phyloP scores from a whole-genome alignment of 768 basidiomycete species.

The Termitomyces bulborhizus region DNA sequence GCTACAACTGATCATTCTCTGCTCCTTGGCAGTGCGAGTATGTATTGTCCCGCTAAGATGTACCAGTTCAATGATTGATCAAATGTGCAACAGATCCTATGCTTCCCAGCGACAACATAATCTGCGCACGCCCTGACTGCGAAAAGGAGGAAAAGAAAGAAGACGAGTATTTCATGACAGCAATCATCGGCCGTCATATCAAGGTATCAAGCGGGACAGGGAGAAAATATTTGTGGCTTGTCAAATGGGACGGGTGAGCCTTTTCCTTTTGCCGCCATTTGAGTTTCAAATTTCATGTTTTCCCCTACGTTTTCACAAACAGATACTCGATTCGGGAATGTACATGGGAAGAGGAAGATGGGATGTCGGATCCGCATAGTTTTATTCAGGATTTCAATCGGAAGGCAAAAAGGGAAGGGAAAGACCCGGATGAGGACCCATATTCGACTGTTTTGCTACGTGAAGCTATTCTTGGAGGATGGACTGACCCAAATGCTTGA shows the following conservation, averaged over 20 bases:
- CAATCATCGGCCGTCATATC: conserved; percentile 26
- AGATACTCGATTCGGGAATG: conserved; percentile 28
- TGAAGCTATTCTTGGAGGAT: conserved; percentile 27
- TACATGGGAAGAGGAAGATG: conserved; percentile 29
- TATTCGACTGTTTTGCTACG: conserved; percentile 21
- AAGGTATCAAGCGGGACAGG: conserved; percentile 19
- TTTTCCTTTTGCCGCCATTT: no score
- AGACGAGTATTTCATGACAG: conserved; percentile 25
- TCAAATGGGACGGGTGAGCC: conserved; percentile 35
- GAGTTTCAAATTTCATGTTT: neutral
- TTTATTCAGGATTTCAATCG: conserved; percentile 26
- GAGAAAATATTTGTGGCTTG: conserved; percentile 23
- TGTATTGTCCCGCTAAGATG: neutral
- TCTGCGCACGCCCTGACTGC: conserved; percentile 26
- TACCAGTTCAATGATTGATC: conserved; percentile 1
- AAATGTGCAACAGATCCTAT: conserved; percentile 4
- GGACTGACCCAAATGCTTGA: conserved; percentile 16
- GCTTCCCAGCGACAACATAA: conserved; percentile 1
- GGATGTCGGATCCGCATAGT: conserved; percentile 20
- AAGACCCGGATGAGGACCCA: conserved; percentile 19
- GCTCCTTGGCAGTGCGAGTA: conserved; percentile 8
- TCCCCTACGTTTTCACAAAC: neutral
- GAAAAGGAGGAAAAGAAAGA: conserved; percentile 9
- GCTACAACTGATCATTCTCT: neutral
- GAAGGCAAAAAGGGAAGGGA: conserved; percentile 21